phyloP scores from a whole-genome alignment of 2,329 filamentous ascomycete species.

The Aspergillus brasiliensis region DNA sequence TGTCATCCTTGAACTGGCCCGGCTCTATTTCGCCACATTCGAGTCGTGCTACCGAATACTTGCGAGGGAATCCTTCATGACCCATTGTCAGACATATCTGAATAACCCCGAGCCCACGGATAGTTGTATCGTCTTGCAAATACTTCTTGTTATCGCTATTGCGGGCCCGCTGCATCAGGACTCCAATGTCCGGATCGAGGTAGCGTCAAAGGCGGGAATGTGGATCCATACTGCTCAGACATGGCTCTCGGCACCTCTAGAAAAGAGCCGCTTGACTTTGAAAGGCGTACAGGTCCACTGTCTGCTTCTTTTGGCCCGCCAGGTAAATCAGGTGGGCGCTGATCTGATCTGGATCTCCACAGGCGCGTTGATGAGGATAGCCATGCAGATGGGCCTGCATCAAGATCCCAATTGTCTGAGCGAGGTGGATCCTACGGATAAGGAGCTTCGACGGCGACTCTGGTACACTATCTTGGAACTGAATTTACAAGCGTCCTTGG shows the following conservation, averaged over 20 bases:
- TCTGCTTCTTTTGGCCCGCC: conserved; percentile 21
- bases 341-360: conserved; percentile 39
- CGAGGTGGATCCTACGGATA: conserved; percentile 17
- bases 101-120: conserved; percentile 8
- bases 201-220: conserved; percentile 5
- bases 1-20: conserved; percentile 20
- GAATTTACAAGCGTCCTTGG: conserved; percentile 33
- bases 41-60: conserved; percentile 34
- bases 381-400: conserved; percentile 38
- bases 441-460: conserved; percentile 33
- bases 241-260: conserved; percentile 25
- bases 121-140: conserved; percentile 17
- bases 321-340: conserved; percentile 23
- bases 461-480: conserved; percentile 43
- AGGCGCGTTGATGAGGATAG: conserved; percentile 30
- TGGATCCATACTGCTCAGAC: conserved; percentile 22
- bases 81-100: conserved; percentile 27
- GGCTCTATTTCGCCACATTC: conserved; percentile 28
- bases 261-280: conserved; percentile 23
- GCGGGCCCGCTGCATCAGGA: conserved; percentile 13
- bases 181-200: conserved; percentile 6
- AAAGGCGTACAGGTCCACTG: conserved; percentile 22
- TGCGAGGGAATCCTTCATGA: conserved; percentile 26
- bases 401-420: conserved; percentile 30
- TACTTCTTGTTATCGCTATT: conserved; percentile 28